A percentile compares a stretch with the other conserved stretches of the same genome.
Evolutionary conservation across 2,329 filamentous ascomycete species (phyloP).

Genomic region (Venturia carpophila): DNA sequence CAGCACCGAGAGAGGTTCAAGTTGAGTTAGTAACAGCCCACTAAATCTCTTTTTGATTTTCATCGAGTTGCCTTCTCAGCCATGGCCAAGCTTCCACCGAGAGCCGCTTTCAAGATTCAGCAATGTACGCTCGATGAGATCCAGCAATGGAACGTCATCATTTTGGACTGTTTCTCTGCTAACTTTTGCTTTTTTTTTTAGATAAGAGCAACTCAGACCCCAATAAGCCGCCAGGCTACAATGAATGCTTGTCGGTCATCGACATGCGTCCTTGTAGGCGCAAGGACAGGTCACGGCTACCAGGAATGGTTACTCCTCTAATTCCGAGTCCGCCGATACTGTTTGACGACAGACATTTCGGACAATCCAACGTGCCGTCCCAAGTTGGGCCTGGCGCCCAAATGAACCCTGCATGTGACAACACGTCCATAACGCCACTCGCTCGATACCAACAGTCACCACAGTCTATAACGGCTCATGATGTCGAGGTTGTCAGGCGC

Average conservation of each 20-base stretch:
- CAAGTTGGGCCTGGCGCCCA: not conserved
- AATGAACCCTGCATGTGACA: constrained; percentile 2
- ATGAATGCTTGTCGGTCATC: constrained; percentile 9
- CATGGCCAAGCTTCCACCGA: not conserved
- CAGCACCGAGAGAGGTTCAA: not conserved
- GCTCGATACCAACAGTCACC: not conserved
- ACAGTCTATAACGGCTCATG: not conserved
- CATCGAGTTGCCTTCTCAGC: not conserved
- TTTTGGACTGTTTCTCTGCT: not conserved
- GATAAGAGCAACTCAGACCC: not conserved
- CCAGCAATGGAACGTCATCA: not conserved
- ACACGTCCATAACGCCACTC: not conserved
- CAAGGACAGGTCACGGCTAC: not conserved
- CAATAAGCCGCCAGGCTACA: constrained; percentile 13
- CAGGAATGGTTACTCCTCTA: not conserved
- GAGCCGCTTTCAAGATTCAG: constrained; percentile 1
- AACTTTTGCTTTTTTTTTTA: not conserved
- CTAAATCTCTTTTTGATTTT: not conserved
- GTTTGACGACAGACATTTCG: not conserved
- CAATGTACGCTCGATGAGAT: not conserved
- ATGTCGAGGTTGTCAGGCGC: not conserved
- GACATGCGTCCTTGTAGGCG: constrained; percentile 12
- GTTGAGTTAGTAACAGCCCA: not conserved
- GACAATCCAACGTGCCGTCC: not conserved
- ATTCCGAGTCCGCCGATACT: constrained; percentile 1